Base-by-base conservation (phyloP, 768 basidiomycete genomes). In the Boletus reticuloceps region DNA sequence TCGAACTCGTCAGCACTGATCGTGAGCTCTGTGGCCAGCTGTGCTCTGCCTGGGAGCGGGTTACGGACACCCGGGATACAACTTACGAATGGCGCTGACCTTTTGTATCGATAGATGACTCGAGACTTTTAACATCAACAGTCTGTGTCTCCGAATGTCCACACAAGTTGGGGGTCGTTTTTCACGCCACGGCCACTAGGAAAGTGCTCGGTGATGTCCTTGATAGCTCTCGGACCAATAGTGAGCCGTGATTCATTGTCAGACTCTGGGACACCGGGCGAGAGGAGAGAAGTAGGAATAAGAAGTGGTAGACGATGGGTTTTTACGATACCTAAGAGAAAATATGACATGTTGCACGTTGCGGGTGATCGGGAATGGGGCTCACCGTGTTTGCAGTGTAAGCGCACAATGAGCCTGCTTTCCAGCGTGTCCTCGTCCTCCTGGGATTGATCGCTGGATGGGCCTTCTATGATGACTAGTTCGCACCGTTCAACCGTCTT, bases 1-100 rank as follows among this genome's bases (percentile, higher is more conserved):
- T 93, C 90, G 58, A 94, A 94, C 63, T 93, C 92, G 39, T 89
- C 88, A 1, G 81, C 81, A 53, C 85, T 87, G 49, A 94, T 85
- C 1, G 79, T 80, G 46, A 93, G 75, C 67, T 92, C 89, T 1
- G 91, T 93, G 6, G 86, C 78, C 16, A 92, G 74, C 52, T 89
- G 82, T 17, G 78, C 77, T 63, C 75, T 78, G 46, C 79, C 88
- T 89, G 66, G 20, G 19, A 27, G 41, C 4, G 22, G 38, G n/a
- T 57, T 46, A 52, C 11, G 11, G 29, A 48, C 6, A 39, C 19
- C 14, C 14, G 44, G 32, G 11, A 41, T 19, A 34, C 11, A 41
- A 32, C 4, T 41, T 20, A 34, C 41, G 14, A 41, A 42, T 37
- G 32, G 25, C 34, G 43, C 62, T 45, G 20, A 87, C 88, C 87